phyloP scores from a whole-genome alignment of 108 stramenopile genomes.

The Nannochloropsis gaditana region DNA sequence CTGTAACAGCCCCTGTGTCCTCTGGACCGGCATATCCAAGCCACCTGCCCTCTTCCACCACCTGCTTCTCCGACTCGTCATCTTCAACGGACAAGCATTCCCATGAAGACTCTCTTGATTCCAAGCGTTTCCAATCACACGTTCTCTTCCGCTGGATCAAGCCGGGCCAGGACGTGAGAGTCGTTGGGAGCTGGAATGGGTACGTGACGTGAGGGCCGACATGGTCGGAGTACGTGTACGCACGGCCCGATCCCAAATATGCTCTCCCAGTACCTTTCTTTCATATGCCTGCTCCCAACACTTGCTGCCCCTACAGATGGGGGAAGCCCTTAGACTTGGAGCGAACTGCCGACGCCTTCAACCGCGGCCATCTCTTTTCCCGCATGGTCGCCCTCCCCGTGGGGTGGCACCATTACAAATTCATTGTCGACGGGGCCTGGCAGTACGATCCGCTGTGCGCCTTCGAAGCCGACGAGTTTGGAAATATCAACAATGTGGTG shows the following conservation, averaged over 20 bases:
- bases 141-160: neutral
- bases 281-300: neutral
- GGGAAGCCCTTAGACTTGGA: neutral
- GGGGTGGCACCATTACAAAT: constrained; percentile 38
- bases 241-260: too few species aligned
- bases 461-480: constrained; percentile 30
- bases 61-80: too few species aligned
- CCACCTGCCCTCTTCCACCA: too few species aligned
- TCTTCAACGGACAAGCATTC: too few species aligned
- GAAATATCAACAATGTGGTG: constrained; percentile 46
- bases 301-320: neutral
- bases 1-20: too few species aligned
- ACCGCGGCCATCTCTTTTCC: constrained; percentile 30
- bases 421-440: constrained; percentile 48
- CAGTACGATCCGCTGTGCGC: constrained; percentile 37
- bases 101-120: too few species aligned
- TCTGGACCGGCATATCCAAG: too few species aligned
- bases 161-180: neutral
- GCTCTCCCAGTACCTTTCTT: neutral
- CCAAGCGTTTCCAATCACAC: neutral
- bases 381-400: constrained; percentile 22
- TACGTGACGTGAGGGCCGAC: neutral
- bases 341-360: constrained; percentile 18
- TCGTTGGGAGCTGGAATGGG: neutral
- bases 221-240: too few species aligned